Percentiles rank a stretch among this genome's conserved stretches.
phyloP scores from a whole-genome alignment of 2,329 filamentous ascomycete genomes.

The Neoscytalidium dimidiatum region DNA sequence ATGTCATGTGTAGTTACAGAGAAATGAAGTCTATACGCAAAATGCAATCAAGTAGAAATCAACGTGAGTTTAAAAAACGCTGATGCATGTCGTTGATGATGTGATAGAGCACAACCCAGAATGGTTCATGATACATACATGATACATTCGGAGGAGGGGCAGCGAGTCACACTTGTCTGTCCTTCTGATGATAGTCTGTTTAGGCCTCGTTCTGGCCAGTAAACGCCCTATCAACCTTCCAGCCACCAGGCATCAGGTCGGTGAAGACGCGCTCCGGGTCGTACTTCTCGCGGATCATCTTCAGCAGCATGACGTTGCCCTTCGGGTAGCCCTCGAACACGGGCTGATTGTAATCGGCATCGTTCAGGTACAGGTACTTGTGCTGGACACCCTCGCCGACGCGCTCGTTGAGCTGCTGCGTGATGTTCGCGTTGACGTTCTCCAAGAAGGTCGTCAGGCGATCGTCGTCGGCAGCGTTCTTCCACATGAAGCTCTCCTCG shows the following conservation, averaged over 20 bases:
- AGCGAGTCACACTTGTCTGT: too few relatives aligned
- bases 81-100: too few relatives aligned
- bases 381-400: conserved; percentile 14
- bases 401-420: neutral
- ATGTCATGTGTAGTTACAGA: too few relatives aligned
- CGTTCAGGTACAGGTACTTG: conserved; percentile 26
- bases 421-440: neutral
- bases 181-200: too few relatives aligned
- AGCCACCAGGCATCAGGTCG: conserved; percentile 28
- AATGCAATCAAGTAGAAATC: too few relatives aligned
- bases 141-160: too few relatives aligned
- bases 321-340: conserved; percentile 32
- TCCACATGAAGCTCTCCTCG: conserved; percentile 22
- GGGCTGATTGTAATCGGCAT: conserved; percentile 30
- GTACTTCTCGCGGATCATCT: conserved; percentile 33
- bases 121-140: too few relatives aligned
- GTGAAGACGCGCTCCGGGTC: conserved; percentile 33
- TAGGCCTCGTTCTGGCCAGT: neutral
- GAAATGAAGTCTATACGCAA: too few relatives aligned
- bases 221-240: conserved; percentile 23
- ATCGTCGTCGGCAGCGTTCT: conserved; percentile 5
- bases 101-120: too few relatives aligned
- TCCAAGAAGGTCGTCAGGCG: neutral
- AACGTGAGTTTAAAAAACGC: too few relatives aligned
- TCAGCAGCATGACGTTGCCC: conserved; percentile 30